Base-by-base conservation (phyloP, 176 grass and related monocot species). In the Tillandsia fasciculata region DNA sequence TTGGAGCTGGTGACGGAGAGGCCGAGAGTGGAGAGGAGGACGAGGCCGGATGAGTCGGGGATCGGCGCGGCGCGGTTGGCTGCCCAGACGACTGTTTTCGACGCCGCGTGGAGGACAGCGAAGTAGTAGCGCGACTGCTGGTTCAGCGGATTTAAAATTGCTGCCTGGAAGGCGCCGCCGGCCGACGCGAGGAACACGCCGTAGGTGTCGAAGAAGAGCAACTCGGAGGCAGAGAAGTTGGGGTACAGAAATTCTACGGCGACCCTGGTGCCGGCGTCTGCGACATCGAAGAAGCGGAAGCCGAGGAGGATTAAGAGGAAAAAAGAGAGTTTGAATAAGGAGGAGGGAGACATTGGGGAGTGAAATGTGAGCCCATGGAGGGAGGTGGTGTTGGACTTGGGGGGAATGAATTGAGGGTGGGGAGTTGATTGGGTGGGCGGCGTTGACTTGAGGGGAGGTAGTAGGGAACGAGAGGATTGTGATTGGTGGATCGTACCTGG, bases 41-140 rank as follows among this genome's bases (percentile, higher is more conserved):
- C 79, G 50, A 12, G 3, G 51, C 93, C 93, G 12, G 87, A 80
- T 1, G 57, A 49, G 56, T 61, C 56, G 8, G 76, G 68, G 11
- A 69, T 86, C 5, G 93, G 74, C 27, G 75, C 48, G 68, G 48
- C 68, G 42, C 82, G 89, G 66, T 92, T 92, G 69, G 76, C 93
- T 10, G 86, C 83, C 93, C 93, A 96, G 29, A 96, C 64, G 10
- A 74, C 12, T 18, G 86, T 92, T 27, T 71, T 64, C 49, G 83
- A 77, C 48, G 83, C 56, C 9, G 12, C 51, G 67, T 96, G 93
- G 29, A 85, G 52, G 18, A 96, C 53, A 56, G 74, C 78, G 70
- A 96, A 74, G 68, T 92, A 92, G 70, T 85, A 96, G 29, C 71
- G 70, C 8, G 47, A 68, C 75, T 87, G 79, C 63, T 92, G 86